Percentiles rank a stretch among this genome's conserved stretches.
Conservation (phyloP, 1,284 basidiomycete species). For the Neonothopanus nambi region DNA sequence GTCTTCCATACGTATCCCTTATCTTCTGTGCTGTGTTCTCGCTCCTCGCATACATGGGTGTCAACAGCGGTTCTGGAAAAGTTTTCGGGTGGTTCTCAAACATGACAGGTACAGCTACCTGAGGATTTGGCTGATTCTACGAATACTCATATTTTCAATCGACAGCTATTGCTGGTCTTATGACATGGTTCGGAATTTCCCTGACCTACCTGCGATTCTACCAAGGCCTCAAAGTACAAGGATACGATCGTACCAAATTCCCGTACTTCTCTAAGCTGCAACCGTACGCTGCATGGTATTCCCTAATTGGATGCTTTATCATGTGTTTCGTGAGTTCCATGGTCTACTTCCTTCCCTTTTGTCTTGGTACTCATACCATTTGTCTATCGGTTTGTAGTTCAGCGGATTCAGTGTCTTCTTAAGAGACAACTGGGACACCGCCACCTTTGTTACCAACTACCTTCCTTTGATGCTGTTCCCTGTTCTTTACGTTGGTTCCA, state of each 20-base stretch:
- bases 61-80: slow-evolving; percentile 55
- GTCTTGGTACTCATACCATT: not conserved
- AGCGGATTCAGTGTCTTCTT: slow-evolving; percentile 80
- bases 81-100: slow-evolving; percentile 82
- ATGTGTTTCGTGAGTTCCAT: slow-evolving; percentile 64
- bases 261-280: slow-evolving; percentile 66
- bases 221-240: slow-evolving; percentile 73
- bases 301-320: slow-evolving; percentile 49
- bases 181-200: slow-evolving; percentile 86
- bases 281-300: slow-evolving; percentile 77
- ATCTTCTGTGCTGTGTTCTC: slow-evolving; percentile 70
- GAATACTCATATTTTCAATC: slow-evolving; percentile 35
- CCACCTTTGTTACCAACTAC: slow-evolving; percentile 77
- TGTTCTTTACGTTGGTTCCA: slow-evolving; percentile 65
- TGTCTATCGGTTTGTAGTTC: slow-evolving; percentile 47
- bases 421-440: slow-evolving; percentile 57
- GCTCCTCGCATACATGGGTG: slow-evolving; percentile 73
- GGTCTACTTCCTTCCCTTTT: not conserved
- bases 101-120: slow-evolving; percentile 47
- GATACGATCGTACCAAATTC: slow-evolving; percentile 62
- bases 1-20: slow-evolving; percentile 78
- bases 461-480: slow-evolving; percentile 79
- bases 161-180: slow-evolving; percentile 46
- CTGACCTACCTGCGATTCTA: slow-evolving; percentile 81
- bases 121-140: not conserved